Percentiles rank a stretch among this genome's conserved stretches.
phyloP scores from a whole-genome alignment of 352 stramenopile genomes.

The Phytopythium ostracodes region DNA sequence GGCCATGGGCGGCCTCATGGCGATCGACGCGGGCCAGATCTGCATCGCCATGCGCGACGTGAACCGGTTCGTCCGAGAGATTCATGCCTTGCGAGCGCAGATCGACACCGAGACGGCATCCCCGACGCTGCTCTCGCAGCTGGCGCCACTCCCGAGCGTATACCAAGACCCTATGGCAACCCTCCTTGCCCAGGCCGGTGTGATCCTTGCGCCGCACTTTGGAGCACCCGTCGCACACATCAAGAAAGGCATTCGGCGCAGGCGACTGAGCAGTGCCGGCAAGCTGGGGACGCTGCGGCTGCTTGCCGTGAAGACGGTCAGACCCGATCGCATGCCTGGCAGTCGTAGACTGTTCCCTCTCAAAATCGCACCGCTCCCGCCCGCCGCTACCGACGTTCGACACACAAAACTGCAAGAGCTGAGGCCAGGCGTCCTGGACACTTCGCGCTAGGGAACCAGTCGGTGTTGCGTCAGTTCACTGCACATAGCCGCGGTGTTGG shows the following conservation, averaged over 20 bases:
- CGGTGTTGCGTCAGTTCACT: not conserved
- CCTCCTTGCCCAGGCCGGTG: not conserved
- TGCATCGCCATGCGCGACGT: slow-evolving; percentile 10
- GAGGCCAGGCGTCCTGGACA: not conserved
- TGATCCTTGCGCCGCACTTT: not conserved
- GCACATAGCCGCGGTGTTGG: not conserved
- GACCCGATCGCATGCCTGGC: too few species aligned
- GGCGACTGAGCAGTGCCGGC: not conserved
- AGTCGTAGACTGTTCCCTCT: not conserved
- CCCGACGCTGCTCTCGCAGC: not conserved
- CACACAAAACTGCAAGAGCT: not conserved
- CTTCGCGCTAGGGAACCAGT: not conserved
- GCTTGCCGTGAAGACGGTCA: not conserved
- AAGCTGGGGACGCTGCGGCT: not conserved
- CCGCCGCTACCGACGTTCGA: not conserved
- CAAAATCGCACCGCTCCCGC: not conserved
- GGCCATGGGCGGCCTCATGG: slow-evolving; percentile 17
- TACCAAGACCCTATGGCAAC: not conserved
- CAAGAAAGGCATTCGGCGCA: not conserved
- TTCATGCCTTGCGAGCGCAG: not conserved
- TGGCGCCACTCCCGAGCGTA: too few species aligned
- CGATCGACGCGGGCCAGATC: slow-evolving; percentile 12
- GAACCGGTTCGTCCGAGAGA: not conserved
- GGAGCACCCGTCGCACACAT: not conserved
- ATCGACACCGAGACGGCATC: slow-evolving; percentile 5